These are phyloP conservation scores for Phialophora chinensis DNA, from an alignment of 2,329 filamentous ascomycete species.

Conservation along the genomic window DNA sequence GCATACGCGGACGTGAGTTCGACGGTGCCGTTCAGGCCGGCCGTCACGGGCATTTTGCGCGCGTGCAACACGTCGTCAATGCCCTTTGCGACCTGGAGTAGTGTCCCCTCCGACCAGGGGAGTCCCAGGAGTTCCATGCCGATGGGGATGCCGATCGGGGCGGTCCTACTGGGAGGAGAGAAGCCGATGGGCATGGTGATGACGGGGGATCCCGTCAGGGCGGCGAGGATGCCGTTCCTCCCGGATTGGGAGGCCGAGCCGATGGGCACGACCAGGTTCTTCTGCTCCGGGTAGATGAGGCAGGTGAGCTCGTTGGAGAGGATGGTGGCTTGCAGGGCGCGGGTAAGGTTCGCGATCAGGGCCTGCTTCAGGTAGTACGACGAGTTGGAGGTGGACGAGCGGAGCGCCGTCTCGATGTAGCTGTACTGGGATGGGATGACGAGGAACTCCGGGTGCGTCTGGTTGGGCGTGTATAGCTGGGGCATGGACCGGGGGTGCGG, in stretches of 20 bases:
- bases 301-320: constrained; percentile 58
- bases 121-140: constrained; percentile 68
- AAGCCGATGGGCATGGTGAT: constrained; percentile 57
- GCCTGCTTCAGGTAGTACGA: constrained; percentile 57
- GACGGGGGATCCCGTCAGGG: constrained; percentile 60
- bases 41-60: constrained; percentile 52
- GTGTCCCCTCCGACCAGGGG: constrained; percentile 61
- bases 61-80: constrained; percentile 56
- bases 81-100: constrained; percentile 61
- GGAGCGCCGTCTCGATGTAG: constrained; percentile 58
- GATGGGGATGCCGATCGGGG: constrained; percentile 65
- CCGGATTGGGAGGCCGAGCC: constrained; percentile 64
- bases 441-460: constrained; percentile 56
- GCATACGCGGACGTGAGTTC: constrained; percentile 27
- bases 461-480: constrained; percentile 40
- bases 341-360: constrained; percentile 60
- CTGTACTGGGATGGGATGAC: constrained; percentile 65
- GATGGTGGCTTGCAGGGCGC: constrained; percentile 60
- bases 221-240: constrained; percentile 63
- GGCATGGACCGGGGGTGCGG: constrained; percentile 46
- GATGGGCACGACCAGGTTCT: constrained; percentile 65
- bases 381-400: constrained; percentile 59
- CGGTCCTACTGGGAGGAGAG: constrained; percentile 55
- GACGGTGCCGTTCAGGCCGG: constrained; percentile 30
- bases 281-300: constrained; percentile 69